Percentiles rank a stretch among this genome's conserved stretches.
Evolutionary conservation across 768 basidiomycete genomes (phyloP).

Genomic region (Phaeolepiota aurea): DNA sequence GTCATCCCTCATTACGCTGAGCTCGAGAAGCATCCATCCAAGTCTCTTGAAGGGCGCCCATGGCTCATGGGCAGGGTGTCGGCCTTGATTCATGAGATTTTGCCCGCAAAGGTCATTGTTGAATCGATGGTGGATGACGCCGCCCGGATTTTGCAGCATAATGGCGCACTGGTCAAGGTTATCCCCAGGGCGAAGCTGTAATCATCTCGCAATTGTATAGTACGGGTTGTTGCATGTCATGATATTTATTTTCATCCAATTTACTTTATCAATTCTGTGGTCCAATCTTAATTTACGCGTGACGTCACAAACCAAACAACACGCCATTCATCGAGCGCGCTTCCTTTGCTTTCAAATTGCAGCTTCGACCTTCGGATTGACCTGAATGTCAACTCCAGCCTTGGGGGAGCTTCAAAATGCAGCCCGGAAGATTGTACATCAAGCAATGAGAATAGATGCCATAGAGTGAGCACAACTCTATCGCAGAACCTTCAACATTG

Average conservation of each 20-base stretch:
- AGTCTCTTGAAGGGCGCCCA: conserved; percentile 50
- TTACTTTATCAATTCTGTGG: background rate
- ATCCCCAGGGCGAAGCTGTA: conserved; percentile 43
- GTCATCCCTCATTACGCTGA: conserved; percentile 70
- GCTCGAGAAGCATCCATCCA: conserved; percentile 75
- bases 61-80: conserved; percentile 87
- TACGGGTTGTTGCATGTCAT: no score
- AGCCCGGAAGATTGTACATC: no score
- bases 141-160: conserved; percentile 22
- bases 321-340: background rate
- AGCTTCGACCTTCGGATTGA: no score
- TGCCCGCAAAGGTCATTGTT: conserved; percentile 77
- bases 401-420: no score
- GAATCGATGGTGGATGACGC: conserved; percentile 61
- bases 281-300: no score
- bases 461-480: no score
- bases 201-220: no score
- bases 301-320: background rate
- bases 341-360: no score
- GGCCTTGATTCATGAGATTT: conserved; percentile 62
- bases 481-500: no score
- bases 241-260: background rate
- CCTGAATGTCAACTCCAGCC: no score
- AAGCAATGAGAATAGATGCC: no score
- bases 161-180: conserved; percentile 26